Conservation (phyloP, 371 early-diverging fungal genomes). For the Saksenaea oblongispora region DNA sequence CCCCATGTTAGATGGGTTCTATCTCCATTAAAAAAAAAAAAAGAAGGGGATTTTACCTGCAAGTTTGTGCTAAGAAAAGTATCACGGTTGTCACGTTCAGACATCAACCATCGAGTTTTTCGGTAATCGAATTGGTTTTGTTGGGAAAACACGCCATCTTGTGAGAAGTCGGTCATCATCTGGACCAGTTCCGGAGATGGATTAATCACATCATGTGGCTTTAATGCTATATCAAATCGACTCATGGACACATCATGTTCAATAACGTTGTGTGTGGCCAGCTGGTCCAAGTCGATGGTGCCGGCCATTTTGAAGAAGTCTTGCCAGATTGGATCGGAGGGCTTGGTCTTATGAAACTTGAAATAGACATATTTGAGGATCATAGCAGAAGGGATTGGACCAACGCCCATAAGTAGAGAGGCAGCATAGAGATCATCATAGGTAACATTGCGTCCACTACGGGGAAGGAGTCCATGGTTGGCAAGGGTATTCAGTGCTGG, state of each 20-base stretch:
- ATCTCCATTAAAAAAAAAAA: not conserved
- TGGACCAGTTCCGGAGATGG: conserved; percentile 15
- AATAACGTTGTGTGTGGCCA: conserved; percentile 24
- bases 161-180: conserved; percentile 9
- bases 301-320: conserved; percentile 6
- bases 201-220: conserved; percentile 8
- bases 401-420: conserved; percentile 14
- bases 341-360: conserved; percentile 14
- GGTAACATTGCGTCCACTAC: conserved; percentile 34
- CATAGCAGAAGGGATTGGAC: conserved; percentile 12
- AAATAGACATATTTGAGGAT: conserved; percentile 14
- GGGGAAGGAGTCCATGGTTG: conserved; percentile 38
- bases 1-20: not conserved
- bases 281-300: conserved; percentile 24
- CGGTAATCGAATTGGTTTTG: conserved; percentile 20
- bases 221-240: conserved; percentile 19
- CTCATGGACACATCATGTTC: conserved; percentile 46
- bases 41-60: conserved; percentile 25
- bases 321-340: conserved; percentile 4
- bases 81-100: conserved; percentile 19
- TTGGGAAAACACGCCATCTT: conserved; percentile 13
- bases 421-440: conserved; percentile 26
- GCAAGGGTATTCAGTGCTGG: conserved; percentile 42
- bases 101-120: conserved; percentile 27
- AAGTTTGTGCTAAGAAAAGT: conserved; percentile 14